Base-by-base conservation (phyloP, 257 asterid species). In the Plectranthus barbatus region DNA sequence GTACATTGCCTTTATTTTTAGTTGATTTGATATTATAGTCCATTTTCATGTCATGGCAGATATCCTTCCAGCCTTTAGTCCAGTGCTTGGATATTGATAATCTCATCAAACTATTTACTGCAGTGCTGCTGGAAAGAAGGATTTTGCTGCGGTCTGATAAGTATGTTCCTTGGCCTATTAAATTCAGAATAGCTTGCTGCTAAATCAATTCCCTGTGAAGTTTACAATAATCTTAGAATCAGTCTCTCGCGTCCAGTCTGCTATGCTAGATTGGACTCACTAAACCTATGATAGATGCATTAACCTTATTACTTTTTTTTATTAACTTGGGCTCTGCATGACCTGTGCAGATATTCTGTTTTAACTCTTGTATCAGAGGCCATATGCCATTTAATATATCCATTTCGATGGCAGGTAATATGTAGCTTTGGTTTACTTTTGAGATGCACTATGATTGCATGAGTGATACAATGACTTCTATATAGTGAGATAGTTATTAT, bases 21-120 rank as follows among this genome's bases (percentile, higher is more conserved):
- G 41, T 72, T 62, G 71, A 68, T 56, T 13, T 56, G 18, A 36
- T 59, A 29, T 56, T 50, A 31, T 61, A n/a, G 19, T 65, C 53
- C 64, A 26, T 70, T 70, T 70, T 54, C 65, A 56, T 67, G 53
- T 55, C 70, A 47, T 81, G 69, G 49, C 94, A 92, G 99, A 83
- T 92, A 70, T 86, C 99, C n/a, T 89, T 92, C 79, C 97, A 89
- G 81, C 99, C 97, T 66, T 62, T 92, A 84, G 82, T 89, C 73
- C 99, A 92, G 82, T 89, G 99, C 76, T 78, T 92, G 77, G 99
- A 92, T 79, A 95, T 92, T 69, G 99, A 89, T 79, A 92, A 92
- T 72, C 79, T 92, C 72, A 83, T 92, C 86, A 86, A 82, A 77
- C 72, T 92, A 40, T 92, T 89, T 73, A 84, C 95, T 15, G 89